phyloP scores from a whole-genome alignment of 257 asterid genomes.

The Nicotiana paniculata region DNA sequence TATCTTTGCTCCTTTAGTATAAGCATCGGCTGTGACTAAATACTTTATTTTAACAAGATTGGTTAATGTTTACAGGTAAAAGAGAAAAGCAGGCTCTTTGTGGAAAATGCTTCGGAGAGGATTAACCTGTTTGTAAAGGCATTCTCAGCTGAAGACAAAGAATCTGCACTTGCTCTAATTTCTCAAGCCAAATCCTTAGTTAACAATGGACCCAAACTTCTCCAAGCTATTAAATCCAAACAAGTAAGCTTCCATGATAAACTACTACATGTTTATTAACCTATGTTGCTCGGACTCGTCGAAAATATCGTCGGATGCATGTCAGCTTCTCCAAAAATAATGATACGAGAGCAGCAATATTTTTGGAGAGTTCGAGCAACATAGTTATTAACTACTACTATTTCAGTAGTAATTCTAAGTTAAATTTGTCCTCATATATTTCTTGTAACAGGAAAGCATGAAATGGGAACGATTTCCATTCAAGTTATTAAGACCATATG shows the following conservation, averaged over 20 bases:
- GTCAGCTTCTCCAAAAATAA: no score
- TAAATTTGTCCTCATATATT: background rate
- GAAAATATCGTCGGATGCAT: no score
- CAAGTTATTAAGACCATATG: conserved; percentile 37
- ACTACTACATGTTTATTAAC: no score
- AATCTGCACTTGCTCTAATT: conserved; percentile 34
- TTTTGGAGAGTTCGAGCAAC: no score
- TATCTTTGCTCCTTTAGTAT: no score
- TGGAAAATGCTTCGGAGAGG: conserved; percentile 59
- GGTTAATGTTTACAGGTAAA: conserved; percentile 40
- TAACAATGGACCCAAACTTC: conserved; percentile 40
- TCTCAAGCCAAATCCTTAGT: conserved; percentile 53
- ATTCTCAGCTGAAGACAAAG: conserved; percentile 50
- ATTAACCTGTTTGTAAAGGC: conserved; percentile 49
- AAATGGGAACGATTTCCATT: conserved; percentile 61
- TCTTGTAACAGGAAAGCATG: conserved; percentile 62
- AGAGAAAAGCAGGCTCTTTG: conserved; percentile 47
- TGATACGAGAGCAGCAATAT: fast-evolving
- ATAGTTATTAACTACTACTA: no score
- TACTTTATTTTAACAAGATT: background rate
- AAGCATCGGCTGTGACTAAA: background rate
- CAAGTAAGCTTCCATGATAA: conserved; percentile 38
- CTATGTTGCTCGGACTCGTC: no score
- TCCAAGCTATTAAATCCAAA: conserved; percentile 50
- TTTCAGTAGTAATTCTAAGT: background rate